These are phyloP conservation scores for Blumeria hordei DNA, from an alignment of 2,329 filamentous ascomycete species.

Conservation along the genomic window DNA sequence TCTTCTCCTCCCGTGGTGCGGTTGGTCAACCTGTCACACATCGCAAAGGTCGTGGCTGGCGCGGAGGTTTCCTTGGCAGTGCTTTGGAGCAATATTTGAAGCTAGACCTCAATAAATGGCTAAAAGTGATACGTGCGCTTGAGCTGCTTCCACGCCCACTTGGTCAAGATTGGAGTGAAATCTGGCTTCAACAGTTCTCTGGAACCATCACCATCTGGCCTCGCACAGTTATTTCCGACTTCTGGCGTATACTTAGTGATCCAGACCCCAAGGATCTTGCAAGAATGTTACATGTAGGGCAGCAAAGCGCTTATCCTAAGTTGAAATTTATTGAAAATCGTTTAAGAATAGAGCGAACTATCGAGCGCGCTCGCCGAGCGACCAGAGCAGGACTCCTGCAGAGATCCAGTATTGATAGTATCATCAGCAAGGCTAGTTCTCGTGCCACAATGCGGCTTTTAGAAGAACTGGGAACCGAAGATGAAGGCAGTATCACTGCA, in stretches of 20 bases:
- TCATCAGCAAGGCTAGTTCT: slow-evolving; percentile 36
- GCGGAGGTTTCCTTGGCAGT: slow-evolving; percentile 79
- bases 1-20: slow-evolving; percentile 81
- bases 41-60: slow-evolving; percentile 79
- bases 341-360: slow-evolving; percentile 52
- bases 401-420: slow-evolving; percentile 31
- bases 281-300: slow-evolving; percentile 73
- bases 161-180: slow-evolving; percentile 88
- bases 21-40: slow-evolving; percentile 89
- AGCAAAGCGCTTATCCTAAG: slow-evolving; percentile 75
- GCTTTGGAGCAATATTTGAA: slow-evolving; percentile 90
- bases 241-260: slow-evolving; percentile 66
- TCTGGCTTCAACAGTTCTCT: slow-evolving; percentile 87
- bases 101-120: slow-evolving; percentile 90
- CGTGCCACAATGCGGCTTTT: slow-evolving; percentile 20
- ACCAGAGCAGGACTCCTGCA: slow-evolving; percentile 23
- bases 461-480: slow-evolving; percentile 9
- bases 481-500: slow-evolving; percentile 12
- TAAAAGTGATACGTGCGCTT: slow-evolving; percentile 78
- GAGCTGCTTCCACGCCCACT: slow-evolving; percentile 76
- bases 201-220: slow-evolving; percentile 96
- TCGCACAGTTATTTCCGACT: slow-evolving; percentile 53
- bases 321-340: slow-evolving; percentile 78
- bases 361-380: slow-evolving; percentile 33
- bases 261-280: slow-evolving; percentile 52